Base-by-base conservation (phyloP, 2,329 filamentous ascomycete species). In the Neofusicoccum laricinum region DNA sequence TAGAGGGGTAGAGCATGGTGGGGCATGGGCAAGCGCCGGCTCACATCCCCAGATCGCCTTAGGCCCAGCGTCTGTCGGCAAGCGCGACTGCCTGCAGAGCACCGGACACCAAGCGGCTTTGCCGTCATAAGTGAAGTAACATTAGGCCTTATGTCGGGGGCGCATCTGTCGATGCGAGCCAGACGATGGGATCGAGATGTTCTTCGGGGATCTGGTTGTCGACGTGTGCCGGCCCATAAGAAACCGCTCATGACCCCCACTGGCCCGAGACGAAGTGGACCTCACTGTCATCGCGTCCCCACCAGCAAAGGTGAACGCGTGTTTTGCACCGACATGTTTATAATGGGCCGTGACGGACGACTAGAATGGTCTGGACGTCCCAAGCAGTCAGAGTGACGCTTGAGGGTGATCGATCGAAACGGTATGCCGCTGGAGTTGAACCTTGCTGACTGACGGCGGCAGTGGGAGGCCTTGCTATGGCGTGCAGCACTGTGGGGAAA, bases 371-470 rank as follows among this genome's bases (percentile, higher is more conserved):
- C 38, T 19, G 38, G 7, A 19, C 11, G 19, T 11, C 11, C 11
- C 17, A 15, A 59, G 25, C 15, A 32, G 32, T 34, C 53, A 57
- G 14, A 19, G 41, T 59, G 55, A 58, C 55, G 41, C 41, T 46
- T 21, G 30, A 34, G 19, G 25, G 41, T 14, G 55, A 59, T 59
- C 55, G 55, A 59, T 59, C 55, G 41, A 59, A 59, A 21, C 30
- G 55, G 55, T 59, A 59, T 25, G 55, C n/a, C 17, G 55, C 11
- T 59, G 55, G 55, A 46, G 55, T 59, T 59, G 55, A 59, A 59
- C 41, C 53, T 59, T 59, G 41, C 55, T 59, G 41, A 59, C 41
- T 19, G 55, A 45, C 25, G 55, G 25, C 30, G 55, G 55, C 41
- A 46, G 53, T 34, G 53, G 55, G 55, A 36, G 25, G 55, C 55